These are phyloP conservation scores for Arachis hypogaea DNA, from an alignment of 306 rosid species.

Conservation along the genomic window DNA sequence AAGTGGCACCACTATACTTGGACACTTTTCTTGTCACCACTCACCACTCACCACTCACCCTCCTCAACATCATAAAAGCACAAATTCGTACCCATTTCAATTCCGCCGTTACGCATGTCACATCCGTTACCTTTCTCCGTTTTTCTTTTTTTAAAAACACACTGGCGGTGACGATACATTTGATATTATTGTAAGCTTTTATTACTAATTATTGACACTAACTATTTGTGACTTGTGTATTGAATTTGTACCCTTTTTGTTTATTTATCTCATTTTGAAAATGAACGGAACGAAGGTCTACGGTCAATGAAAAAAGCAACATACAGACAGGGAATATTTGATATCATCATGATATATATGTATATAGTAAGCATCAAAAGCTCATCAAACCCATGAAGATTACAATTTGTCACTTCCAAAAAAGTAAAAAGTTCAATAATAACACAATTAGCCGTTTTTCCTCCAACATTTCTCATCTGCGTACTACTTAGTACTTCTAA, in stretches of 20 bases:
- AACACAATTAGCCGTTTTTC: background rate
- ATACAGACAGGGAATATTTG: background rate
- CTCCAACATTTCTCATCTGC: background rate
- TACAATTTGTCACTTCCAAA: background rate
- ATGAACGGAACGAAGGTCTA: too few species aligned
- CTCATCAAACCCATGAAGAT: background rate
- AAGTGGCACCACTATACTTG: constrained; percentile 35
- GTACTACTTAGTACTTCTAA: background rate
- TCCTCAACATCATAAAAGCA: constrained; percentile 8
- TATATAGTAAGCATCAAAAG: background rate
- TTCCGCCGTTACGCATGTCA: constrained; percentile 26
- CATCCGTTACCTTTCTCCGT: background rate
- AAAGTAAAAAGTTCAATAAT: too few species aligned
- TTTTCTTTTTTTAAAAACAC: too few species aligned
- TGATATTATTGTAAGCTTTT: too few species aligned
- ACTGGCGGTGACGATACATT: too few species aligned
- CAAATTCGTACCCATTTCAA: constrained; percentile 23
- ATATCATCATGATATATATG: too few species aligned
- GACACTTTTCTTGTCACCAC: constrained; percentile 33
- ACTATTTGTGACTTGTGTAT: too few species aligned
- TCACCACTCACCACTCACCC: background rate
- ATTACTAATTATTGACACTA: too few species aligned
- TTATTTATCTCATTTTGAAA: too few species aligned
- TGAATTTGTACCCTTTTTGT: too few species aligned
- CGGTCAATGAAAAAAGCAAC: background rate